phyloP scores from a whole-genome alignment of 805 yeast species.

The Yarrowia porcina region DNA sequence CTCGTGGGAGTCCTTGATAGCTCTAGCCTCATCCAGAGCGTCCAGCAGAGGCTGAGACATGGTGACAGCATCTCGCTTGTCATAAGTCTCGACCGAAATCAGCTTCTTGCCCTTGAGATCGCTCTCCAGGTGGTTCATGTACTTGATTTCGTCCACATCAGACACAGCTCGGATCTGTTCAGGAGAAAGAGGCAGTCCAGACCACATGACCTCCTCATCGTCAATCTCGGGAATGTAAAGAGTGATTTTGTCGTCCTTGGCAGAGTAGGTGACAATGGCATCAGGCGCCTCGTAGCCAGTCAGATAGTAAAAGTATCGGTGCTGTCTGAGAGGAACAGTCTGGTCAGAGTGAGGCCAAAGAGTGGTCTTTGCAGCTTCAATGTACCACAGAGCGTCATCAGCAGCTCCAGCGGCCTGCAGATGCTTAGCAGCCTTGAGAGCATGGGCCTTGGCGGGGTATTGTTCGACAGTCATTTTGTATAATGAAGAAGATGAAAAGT shows the following conservation, averaged over 20 bases:
- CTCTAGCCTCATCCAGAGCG: slow-evolving; percentile 84
- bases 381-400: slow-evolving; percentile 33
- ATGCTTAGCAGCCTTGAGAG: slow-evolving; percentile 38
- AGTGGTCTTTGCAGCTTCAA: slow-evolving; percentile 41
- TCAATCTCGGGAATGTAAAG: slow-evolving; percentile 82
- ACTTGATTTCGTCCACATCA: slow-evolving; percentile 81
- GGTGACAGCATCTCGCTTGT: slow-evolving; percentile 26
- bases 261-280: slow-evolving; percentile 59
- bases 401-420: slow-evolving; percentile 39
- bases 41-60: slow-evolving; percentile 38
- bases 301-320: slow-evolving; percentile 83
- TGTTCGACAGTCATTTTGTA: slow-evolving; percentile 38
- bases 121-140: slow-evolving; percentile 49
- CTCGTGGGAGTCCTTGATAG: slow-evolving; percentile 82
- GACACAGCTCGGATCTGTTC: slow-evolving; percentile 62
- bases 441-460: slow-evolving; percentile 84
- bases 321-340: slow-evolving; percentile 75
- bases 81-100: slow-evolving; percentile 33
- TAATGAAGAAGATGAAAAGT: not conserved
- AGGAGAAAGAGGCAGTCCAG: slow-evolving; percentile 73
- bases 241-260: slow-evolving; percentile 53
- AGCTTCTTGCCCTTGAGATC: slow-evolving; percentile 31
- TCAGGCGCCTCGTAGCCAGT: slow-evolving; percentile 78
- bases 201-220: slow-evolving; percentile 92
- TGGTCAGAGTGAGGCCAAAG: slow-evolving; percentile 76